Evolutionary conservation across 129 eudicot species (phyloP), one percentile per base, ranked within the genome.

Genomic region (Flaveria brownii): DNA sequence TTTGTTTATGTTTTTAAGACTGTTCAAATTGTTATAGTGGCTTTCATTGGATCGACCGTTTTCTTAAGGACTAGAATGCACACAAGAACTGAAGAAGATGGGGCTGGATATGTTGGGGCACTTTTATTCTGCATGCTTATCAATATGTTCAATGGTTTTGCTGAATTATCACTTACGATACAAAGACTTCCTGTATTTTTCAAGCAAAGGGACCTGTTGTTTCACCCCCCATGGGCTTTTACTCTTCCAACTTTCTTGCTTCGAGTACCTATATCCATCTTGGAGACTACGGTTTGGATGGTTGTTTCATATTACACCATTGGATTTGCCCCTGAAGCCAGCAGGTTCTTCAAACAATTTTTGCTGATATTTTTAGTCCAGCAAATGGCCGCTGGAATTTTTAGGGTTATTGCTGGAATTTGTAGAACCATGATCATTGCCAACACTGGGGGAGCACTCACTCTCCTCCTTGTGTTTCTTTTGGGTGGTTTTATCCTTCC

Each of bases 401-500:
- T 89, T 75, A 90, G 97, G 85, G 84, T 89, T 63, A 91, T 83
- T 72, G 91, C 97, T 11, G 96, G 87, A 18, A 22, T 91, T 9
- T 91, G 99, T 68, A 82, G 99, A 78, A 91, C 92, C 10, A 89
- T 89, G 97, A 87, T 89, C 75, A 83, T 95, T 68, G 94, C 99
- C 5, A 87, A 89, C 71, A 95, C 96, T 1, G 96, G 99, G 11
- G 99, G 99, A 33, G 82, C 93, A 26, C 94, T 95, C 3, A 68
- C 79, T 59, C 81, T 88, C 9, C 88, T 91, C 13, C 91, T 95
- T 20, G 89, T 92, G 69, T 95, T 95, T 81, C 88, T 95, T 71
- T 82, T 95, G 85, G 97, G 97, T 28, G 99, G 99, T 76, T 95
- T 95, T 78, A 91, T 95, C 81, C 97, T 95, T 64, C 99, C 94